These are phyloP conservation scores for Chrysanthemum lavandulifolium DNA, from an alignment of 129 eudicot genomes.

Conservation along the genomic window DNA sequence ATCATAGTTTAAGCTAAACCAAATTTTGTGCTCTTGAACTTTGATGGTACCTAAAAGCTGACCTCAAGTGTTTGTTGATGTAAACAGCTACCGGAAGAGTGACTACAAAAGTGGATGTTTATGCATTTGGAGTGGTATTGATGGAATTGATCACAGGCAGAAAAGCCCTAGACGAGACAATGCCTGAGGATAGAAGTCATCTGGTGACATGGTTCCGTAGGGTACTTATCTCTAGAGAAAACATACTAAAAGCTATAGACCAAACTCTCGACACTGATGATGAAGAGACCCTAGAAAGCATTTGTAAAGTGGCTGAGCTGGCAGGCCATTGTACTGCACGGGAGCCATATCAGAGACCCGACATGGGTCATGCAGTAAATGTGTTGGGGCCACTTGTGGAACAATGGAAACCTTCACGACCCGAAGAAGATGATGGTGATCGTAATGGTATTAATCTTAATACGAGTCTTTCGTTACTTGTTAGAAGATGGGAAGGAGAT, in stretches of 20 bases:
- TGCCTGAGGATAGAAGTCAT: conserved; percentile 60
- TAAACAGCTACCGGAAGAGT: conserved; percentile 76
- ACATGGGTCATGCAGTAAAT: conserved; percentile 77
- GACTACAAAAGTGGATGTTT: conserved; percentile 68
- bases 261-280: conserved; percentile 37
- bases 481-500: conserved; percentile 46
- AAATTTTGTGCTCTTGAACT: no score
- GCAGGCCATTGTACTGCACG: conserved; percentile 74
- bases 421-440: conserved; percentile 42
- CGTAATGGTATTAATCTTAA: conserved; percentile 27
- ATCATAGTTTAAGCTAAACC: no score
- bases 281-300: conserved; percentile 51
- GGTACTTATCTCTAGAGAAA: conserved; percentile 37
- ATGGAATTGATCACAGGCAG: conserved; percentile 75
- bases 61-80: background rate
- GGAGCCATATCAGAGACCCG: conserved; percentile 64
- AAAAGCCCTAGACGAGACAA: conserved; percentile 59
- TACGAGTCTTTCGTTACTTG: conserved; percentile 49
- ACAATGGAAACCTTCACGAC: conserved; percentile 55
- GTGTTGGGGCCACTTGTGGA: conserved; percentile 61
- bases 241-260: conserved; percentile 39
- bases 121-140: conserved; percentile 65
- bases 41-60: background rate
- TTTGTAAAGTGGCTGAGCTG: conserved; percentile 63
- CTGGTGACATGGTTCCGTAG: conserved; percentile 70